phyloP scores from a whole-genome alignment of 305 asterid genomes.

The Striga hermonthica region DNA sequence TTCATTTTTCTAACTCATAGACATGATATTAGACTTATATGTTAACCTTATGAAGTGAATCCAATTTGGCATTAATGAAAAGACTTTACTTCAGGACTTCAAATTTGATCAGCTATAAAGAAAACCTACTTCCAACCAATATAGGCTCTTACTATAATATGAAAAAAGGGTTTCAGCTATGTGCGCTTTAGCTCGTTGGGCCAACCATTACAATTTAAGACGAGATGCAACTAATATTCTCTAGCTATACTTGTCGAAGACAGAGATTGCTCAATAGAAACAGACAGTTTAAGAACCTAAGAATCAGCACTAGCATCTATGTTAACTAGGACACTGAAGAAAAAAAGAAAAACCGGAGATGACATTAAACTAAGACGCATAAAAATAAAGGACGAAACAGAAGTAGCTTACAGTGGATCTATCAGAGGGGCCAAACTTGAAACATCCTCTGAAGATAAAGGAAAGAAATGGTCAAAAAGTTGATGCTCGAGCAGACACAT shows the following conservation, averaged over 20 bases:
- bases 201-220: conserved; percentile 20
- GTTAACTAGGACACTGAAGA: conserved; percentile 25
- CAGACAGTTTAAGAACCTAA: conserved; percentile 11
- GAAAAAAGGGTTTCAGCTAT: neutral
- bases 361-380: conserved; percentile 20
- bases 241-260: conserved; percentile 25
- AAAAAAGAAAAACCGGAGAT: conserved; percentile 14
- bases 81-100: conserved; percentile 12
- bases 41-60: conserved; percentile 6
- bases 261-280: conserved; percentile 7
- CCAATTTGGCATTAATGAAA: neutral
- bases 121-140: neutral
- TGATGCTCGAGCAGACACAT: conserved; percentile 94
- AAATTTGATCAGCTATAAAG: conserved; percentile 3
- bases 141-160: conserved; percentile 12
- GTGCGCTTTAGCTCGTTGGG: conserved; percentile 17
- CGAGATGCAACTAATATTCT: conserved; percentile 13
- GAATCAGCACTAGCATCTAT: conserved; percentile 15
- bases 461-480: conserved; percentile 92
- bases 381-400: conserved; percentile 23
- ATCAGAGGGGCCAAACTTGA: conserved; percentile 88
- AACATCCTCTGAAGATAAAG: conserved; percentile 88
- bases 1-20: neutral
- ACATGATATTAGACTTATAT: neutral
- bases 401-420: conserved; percentile 81